Evolutionary conservation across 768 basidiomycete species (phyloP), one percentile per base, ranked within the genome.

Genomic region (Leccinum arenicola): DNA sequence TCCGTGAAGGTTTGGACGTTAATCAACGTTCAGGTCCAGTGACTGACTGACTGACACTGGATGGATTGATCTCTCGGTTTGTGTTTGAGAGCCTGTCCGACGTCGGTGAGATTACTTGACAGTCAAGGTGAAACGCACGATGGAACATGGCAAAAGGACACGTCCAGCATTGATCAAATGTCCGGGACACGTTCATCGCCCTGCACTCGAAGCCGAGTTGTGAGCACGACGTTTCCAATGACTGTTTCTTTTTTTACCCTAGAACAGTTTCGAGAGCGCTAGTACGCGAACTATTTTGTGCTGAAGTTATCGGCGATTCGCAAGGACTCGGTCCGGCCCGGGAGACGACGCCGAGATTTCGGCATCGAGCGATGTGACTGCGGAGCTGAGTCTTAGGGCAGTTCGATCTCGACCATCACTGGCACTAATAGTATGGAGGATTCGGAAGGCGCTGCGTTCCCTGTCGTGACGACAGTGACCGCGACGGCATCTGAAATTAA

Each of bases 131-230:
- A 33, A 33, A 33, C 31, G 31, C 31, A 33, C 11, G 31, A 33
- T 33, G 11, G 31, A 33, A 11, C 31, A 33, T 33, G 31, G 11
- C 11, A 33, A 11, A 11, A 11, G 10, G 31, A 33, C 31, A 5
- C 3, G 31, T 33, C 11, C 31, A 33, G 81, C 63, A 88, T 98
- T 56, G 92, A 97, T 74, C 75, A 84, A 53, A 95, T 98, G 94
- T 91, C 92, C 89, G 96, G 33, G 89, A 95, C 47, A 93, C 91
- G 1, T 98, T 98, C 73, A 90, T 98, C 59, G 85, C 89, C 0
- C 80, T 98, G 15, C 96, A 99, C 74, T 89, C 88, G 76, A 84
- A 6, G 71, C 77, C 3, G 95, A 97, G 84, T 91, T 91, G 61
- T 31, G 31, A 54, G 83, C 49, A 35, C 45, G 11, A 10, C 55